Percentiles rank a stretch among this genome's conserved stretches.
These are phyloP conservation scores for Candida insectorum DNA, from an alignment of 805 yeast genomes.

Conservation along the genomic window DNA sequence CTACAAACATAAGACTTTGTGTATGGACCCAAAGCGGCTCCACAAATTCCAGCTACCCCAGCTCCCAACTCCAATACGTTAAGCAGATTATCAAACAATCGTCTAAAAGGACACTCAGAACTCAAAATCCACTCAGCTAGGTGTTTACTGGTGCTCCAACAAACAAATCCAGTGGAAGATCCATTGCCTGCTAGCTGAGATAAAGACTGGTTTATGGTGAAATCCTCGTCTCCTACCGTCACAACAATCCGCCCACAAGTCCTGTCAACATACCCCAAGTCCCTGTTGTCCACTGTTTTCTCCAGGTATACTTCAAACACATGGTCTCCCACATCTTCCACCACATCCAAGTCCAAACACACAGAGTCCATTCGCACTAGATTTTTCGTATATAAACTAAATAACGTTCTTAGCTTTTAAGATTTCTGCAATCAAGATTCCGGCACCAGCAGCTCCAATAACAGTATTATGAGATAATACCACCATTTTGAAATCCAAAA, in stretches of 20 bases:
- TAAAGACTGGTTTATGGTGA: constrained; percentile 31
- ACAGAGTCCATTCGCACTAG: neutral
- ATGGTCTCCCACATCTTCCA: constrained; percentile 25
- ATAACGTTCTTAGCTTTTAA: constrained; percentile 73
- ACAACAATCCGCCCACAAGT: constrained; percentile 19
- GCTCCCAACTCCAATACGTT: constrained; percentile 57
- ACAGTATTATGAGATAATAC: constrained; percentile 96
- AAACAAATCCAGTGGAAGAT: constrained; percentile 54
- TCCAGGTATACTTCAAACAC: constrained; percentile 29
- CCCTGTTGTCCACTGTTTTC: constrained; percentile 22
- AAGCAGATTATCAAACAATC: constrained; percentile 6
- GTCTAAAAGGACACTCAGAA: constrained; percentile 22
- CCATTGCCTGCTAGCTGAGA: constrained; percentile 29
- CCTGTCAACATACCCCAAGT: constrained; percentile 36
- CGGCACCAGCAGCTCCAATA: constrained; percentile 99
- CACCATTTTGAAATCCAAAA: constrained; percentile 92
- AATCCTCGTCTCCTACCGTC: constrained; percentile 21
- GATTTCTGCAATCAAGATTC: constrained; percentile 91
- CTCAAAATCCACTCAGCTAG: constrained; percentile 54
- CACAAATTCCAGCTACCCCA: constrained; percentile 55
- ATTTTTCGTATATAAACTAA: constrained; percentile 37
- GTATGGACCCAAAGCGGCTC: constrained; percentile 32
- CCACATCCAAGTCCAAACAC: neutral
- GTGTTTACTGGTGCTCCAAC: constrained; percentile 53
- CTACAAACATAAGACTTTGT: constrained; percentile 47